Evolutionary conservation across 495 filamentous ascomycete genomes (phyloP).

Genomic region (Tuber brumale): DNA sequence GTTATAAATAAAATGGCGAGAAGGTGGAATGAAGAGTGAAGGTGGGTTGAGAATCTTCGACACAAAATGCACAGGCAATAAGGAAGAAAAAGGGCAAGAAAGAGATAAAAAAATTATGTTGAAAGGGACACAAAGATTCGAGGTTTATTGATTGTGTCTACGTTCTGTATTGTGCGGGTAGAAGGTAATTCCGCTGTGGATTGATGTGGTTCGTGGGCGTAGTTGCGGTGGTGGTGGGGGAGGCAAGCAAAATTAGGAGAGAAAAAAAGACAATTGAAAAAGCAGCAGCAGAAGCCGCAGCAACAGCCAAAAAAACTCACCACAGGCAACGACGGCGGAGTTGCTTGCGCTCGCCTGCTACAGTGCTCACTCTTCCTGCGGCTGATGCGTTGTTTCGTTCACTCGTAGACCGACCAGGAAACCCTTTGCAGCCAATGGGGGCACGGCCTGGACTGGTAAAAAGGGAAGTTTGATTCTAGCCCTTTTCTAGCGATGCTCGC

Average conservation of each 20-base stretch:
- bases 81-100: not conserved
- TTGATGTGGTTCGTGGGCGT: not conserved
- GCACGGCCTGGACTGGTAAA: constrained; percentile 4
- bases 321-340: constrained; percentile 11
- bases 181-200: not conserved
- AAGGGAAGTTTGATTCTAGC: constrained; percentile 20
- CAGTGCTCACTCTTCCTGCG: constrained; percentile 11
- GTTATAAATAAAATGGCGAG: constrained; percentile 20
- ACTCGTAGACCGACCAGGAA: constrained; percentile 23
- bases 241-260: not conserved
- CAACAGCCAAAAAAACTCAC: constrained; percentile 6
- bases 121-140: not conserved
- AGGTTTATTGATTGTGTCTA: constrained; percentile 1
- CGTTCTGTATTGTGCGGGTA: not conserved
- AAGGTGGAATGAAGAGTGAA: constrained; percentile 8
- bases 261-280: constrained; percentile 11
- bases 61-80: not conserved
- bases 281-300: constrained; percentile 6
- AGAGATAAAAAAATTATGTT: not conserved
- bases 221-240: not conserved
- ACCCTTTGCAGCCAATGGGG: constrained; percentile 27
- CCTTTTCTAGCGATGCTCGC: not conserved
- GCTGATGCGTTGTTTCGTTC: constrained; percentile 38
- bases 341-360: constrained; percentile 24
- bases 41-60: constrained; percentile 12